These are phyloP conservation scores for Scutellaria galericulata DNA, from an alignment of 257 asterid genomes.

Conservation along the genomic window DNA sequence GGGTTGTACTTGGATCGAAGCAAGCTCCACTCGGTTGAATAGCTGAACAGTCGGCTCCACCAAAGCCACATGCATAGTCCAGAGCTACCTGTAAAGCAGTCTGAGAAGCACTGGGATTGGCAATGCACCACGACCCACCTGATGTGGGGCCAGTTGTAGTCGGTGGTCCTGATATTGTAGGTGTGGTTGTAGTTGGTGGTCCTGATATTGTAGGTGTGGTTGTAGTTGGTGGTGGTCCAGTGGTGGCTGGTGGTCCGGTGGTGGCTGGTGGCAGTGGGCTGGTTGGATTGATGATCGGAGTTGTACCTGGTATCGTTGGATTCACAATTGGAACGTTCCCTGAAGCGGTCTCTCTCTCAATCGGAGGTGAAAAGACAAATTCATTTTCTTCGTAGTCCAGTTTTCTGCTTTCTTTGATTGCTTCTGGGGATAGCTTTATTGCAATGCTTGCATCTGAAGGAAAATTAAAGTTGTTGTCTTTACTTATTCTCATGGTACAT, in stretches of 20 bases:
- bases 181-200: constrained; percentile 37
- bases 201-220: constrained; percentile 7
- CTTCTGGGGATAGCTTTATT: constrained; percentile 41
- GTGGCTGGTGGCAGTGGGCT: constrained; percentile 47
- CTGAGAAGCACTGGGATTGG: constrained; percentile 66
- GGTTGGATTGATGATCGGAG: constrained; percentile 47
- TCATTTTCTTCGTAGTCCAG: constrained; percentile 49
- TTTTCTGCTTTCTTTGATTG: constrained; percentile 47
- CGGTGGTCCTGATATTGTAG: constrained; percentile 2
- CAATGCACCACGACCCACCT: constrained; percentile 87
- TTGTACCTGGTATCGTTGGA: constrained; percentile 67
- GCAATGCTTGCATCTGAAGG: constrained; percentile 61
- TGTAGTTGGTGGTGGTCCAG: constrained; percentile 38
- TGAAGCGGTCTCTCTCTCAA: constrained; percentile 43
- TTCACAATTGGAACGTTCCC: constrained; percentile 73
- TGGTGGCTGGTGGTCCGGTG: no score
- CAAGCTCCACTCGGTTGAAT: constrained; percentile 76
- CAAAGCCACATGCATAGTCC: constrained; percentile 97
- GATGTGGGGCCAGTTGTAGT: constrained; percentile 32
- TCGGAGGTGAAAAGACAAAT: constrained; percentile 47
- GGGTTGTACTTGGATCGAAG: constrained; percentile 73
- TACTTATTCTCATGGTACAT: neutral
- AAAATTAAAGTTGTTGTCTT: neutral
- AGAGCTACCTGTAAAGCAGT: constrained; percentile 92
- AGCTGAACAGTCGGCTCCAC: constrained; percentile 89